These are phyloP conservation scores for Mortierella sp. DNA, from an alignment of 371 early-diverging fungal species.

Conservation along the genomic window DNA sequence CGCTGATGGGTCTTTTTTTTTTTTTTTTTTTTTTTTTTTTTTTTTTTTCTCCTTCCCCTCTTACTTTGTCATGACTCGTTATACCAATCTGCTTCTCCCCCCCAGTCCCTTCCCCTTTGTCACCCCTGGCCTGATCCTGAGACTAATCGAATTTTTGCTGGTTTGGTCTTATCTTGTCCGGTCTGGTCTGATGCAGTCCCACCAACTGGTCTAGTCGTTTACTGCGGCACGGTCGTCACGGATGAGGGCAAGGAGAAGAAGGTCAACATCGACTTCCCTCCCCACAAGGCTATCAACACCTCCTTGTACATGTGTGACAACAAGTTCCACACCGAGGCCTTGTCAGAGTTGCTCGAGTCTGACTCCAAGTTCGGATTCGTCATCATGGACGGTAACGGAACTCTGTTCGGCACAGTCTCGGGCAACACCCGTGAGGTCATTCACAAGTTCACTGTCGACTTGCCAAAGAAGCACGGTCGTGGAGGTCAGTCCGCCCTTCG, in stretches of 20 bases:
- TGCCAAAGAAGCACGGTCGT: conserved; percentile 99
- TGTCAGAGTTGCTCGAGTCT: conserved; percentile 93
- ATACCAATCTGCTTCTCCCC: background rate
- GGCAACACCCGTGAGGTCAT: conserved; percentile 98
- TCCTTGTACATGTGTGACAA: conserved; percentile 99
- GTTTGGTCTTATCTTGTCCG: background rate
- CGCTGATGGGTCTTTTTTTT: too few relatives aligned
- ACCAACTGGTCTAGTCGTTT: conserved; percentile 94
- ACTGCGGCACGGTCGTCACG: conserved; percentile 97
- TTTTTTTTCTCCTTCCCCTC: background rate
- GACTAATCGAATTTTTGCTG: background rate
- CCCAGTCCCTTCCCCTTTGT: background rate
- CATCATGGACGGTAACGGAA: conserved; percentile 99
- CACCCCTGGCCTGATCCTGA: background rate
- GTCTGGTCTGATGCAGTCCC: conserved; percentile 69
- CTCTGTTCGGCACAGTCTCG: conserved; percentile 97
- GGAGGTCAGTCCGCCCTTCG: conserved; percentile 99
- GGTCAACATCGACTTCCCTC: conserved; percentile 99
- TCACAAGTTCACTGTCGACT: conserved; percentile 95
- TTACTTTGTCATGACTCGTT: conserved; percentile 46
- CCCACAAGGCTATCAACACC: conserved; percentile 99
- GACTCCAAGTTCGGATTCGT: conserved; percentile 99
- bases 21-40: too few relatives aligned
- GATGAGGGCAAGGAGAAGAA: conserved; percentile 99
- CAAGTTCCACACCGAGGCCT: conserved; percentile 99